phyloP scores from a whole-genome alignment of 192 early-diverging fungal genomes.

The Coemansia umbellata region DNA sequence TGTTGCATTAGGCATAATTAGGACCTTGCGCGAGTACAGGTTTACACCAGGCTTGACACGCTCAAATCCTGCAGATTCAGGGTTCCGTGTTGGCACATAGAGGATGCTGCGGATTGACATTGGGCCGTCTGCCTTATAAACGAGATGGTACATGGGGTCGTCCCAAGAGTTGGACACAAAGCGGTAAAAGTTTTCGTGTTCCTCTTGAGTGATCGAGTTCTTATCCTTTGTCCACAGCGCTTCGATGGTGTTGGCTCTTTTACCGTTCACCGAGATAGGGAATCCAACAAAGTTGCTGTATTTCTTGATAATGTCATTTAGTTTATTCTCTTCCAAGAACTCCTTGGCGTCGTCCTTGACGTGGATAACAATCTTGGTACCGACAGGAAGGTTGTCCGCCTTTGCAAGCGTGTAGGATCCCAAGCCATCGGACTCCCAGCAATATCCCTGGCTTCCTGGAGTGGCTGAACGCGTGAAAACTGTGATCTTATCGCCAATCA shows the following conservation, averaged over 20 bases:
- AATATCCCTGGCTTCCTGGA: constrained; percentile 77
- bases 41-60: constrained; percentile 75
- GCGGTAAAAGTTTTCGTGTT: constrained; percentile 90
- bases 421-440: constrained; percentile 94
- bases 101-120: constrained; percentile 86
- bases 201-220: constrained; percentile 67
- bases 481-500: constrained; percentile 91
- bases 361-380: constrained; percentile 89
- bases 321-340: constrained; percentile 67
- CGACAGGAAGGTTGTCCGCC: constrained; percentile 90
- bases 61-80: constrained; percentile 47
- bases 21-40: constrained; percentile 93
- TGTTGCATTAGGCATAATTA: constrained; percentile 89
- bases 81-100: constrained; percentile 71
- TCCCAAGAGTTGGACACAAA: constrained; percentile 66
- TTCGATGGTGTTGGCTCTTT: constrained; percentile 85
- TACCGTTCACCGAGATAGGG: constrained; percentile 86
- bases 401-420: constrained; percentile 85
- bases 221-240: constrained; percentile 91
- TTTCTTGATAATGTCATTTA: constrained; percentile 72
- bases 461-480: constrained; percentile 86
- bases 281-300: constrained; percentile 98
- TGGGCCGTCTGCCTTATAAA: constrained; percentile 94
- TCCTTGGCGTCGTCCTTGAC: constrained; percentile 85
- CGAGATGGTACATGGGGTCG: constrained; percentile 76